Percentiles rank a stretch among this genome's conserved stretches.
Evolutionary conservation across 1,139 yeast species (phyloP).

Genomic region (Scheffersomyces segobiensis): DNA sequence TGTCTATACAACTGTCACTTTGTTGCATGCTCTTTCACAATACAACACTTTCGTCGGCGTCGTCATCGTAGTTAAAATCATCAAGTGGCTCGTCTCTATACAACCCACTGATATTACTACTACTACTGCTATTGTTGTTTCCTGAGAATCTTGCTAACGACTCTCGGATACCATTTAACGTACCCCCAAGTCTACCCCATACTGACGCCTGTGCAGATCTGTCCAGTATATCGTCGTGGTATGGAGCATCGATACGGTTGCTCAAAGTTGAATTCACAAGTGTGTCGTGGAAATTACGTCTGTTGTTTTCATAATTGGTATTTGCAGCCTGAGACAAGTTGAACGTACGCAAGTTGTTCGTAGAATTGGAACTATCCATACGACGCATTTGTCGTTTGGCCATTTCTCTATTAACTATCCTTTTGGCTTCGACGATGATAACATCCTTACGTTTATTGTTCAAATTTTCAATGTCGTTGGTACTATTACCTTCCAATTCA

Average conservation of each 20-base stretch:
- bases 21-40: slow-evolving; percentile 7
- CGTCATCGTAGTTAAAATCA: slow-evolving; percentile 29
- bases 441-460: slow-evolving; percentile 34
- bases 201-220: slow-evolving; percentile 2
- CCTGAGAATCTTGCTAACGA: slow-evolving; percentile 15
- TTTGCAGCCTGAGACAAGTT: slow-evolving; percentile 32
- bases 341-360: slow-evolving; percentile 27
- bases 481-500: slow-evolving; percentile 8
- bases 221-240: slow-evolving; percentile 5
- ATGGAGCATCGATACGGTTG: neutral
- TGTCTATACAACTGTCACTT: neutral
- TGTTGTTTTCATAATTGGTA: slow-evolving; percentile 31
- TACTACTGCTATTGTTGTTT: slow-evolving; percentile 1
- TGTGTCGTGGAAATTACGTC: slow-evolving; percentile 26
- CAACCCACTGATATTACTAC: slow-evolving; percentile 4
- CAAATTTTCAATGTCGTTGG: slow-evolving; percentile 13
- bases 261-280: slow-evolving; percentile 9
- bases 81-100: slow-evolving; percentile 21
- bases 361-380: neutral
- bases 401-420: slow-evolving; percentile 39
- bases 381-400: slow-evolving; percentile 25
- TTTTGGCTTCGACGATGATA: slow-evolving; percentile 44
- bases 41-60: slow-evolving; percentile 28
- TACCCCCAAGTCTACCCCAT: slow-evolving; percentile 29
- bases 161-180: slow-evolving; percentile 22